Base-by-base conservation (phyloP, 108 stramenopile species). In the Cyclotella distinguenda region DNA sequence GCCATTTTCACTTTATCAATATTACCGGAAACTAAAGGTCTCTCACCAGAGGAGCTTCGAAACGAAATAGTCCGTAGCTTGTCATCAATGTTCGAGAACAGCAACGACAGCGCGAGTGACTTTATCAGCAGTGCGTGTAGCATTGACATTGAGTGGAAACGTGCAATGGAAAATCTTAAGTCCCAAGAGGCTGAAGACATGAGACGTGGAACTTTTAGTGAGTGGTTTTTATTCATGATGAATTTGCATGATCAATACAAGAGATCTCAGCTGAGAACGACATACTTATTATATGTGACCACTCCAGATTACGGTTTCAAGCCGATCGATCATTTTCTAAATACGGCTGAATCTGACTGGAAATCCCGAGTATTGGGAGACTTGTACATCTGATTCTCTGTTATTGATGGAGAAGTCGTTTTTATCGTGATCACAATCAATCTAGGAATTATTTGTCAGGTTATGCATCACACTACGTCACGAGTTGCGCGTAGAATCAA, bases 1-100 rank as follows among this genome's bases (percentile, higher is more conserved):
- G 33, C 90, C 32, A 33, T 82, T 22, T 96, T 87, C 70, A 48
- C 79, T 1, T 21, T 80, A 6, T 43, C 56, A 6, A 60, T 63
- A n/a, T 51, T 96, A 21, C 93, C 96, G 0, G 96, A 95, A 69
- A 94, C 95, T 3, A 81, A 91, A 57, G 91, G 91, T 36, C 7
- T 36, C 34, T 18, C 85, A n/a, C 90, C 86, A 1, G 81, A 79
- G 28, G 83, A 88, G 13, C 56, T 88, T 60, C 66, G 70, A 4
- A 74, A 70, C 10, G 80, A 91, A 60, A 70, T 70, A 18, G 60
- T 55, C 23, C 69, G 60, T 32, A 70, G 60, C 39, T 62, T 70
- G 35, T 70, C 69, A 9, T 52, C 58, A 19, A 55, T 70, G 52
- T 54, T 70, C 16, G 52, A 18, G 19, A 6, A 55, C 25, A 61